Evolutionary conservation across 345 rosid genomes (phyloP).

Genomic region (Xanthoceras sorbifolium): DNA sequence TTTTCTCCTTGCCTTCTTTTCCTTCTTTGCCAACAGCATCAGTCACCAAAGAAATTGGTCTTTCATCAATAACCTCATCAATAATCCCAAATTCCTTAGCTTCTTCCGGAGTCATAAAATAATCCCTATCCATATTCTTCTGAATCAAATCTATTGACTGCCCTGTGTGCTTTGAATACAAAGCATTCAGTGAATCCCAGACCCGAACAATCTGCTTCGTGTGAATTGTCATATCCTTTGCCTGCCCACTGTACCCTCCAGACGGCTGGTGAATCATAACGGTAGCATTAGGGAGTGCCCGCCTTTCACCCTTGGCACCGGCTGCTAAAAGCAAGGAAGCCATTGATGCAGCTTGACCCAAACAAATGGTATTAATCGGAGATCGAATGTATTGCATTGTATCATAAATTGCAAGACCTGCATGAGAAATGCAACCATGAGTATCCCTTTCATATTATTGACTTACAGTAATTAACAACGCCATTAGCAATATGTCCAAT

Average conservation of each 20-base stretch:
- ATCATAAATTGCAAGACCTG: conserved; percentile 97
- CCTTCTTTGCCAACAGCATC: conserved; percentile 72
- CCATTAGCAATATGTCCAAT: background rate
- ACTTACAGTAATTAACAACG: background rate
- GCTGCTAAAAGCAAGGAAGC: conserved; percentile 96
- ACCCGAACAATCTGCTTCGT: conserved; percentile 92
- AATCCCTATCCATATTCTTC: conserved; percentile 95
- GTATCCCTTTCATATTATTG: background rate
- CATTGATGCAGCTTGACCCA: conserved; percentile 99
- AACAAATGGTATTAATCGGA: conserved; percentile 84
- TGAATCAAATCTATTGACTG: conserved; percentile 72
- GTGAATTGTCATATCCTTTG: conserved; percentile 88
- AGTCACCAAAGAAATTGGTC: conserved; percentile 77
- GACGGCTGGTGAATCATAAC: conserved; percentile 99
- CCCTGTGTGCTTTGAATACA: conserved; percentile 80
- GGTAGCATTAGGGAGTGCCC: conserved; percentile 89
- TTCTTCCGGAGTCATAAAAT: conserved; percentile 93
- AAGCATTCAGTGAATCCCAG: conserved; percentile 80
- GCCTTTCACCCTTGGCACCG: conserved; percentile 88
- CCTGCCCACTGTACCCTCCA: conserved; percentile 97
- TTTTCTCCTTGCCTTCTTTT: conserved; percentile 64
- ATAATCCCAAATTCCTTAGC: conserved; percentile 93
- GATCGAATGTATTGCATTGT: conserved; percentile 96
- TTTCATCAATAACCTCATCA: conserved; percentile 89
- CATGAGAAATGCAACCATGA: background rate